phyloP scores from a whole-genome alignment of 2,329 filamentous ascomycete species.

The Scedosporium minutisporum region DNA sequence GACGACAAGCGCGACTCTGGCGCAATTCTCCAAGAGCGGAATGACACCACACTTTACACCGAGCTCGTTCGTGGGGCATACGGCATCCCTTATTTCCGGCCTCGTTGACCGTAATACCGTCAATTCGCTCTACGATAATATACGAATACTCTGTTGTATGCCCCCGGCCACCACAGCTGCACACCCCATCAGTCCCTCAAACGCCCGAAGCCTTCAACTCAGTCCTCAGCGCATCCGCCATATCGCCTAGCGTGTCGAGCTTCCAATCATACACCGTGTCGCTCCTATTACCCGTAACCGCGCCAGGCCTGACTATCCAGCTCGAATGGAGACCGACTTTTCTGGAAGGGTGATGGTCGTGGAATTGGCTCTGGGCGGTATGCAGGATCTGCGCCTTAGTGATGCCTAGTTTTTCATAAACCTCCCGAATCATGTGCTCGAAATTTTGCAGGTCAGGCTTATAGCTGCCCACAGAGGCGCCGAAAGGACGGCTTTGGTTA shows the following conservation, averaged over 20 bases:
- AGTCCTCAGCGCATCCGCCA: conserved; percentile 45
- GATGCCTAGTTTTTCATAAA: conserved; percentile 43
- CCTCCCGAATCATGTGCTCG: conserved; percentile 48
- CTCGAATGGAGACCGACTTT: conserved; percentile 44
- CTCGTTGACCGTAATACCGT: too few species aligned
- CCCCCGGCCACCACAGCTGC: too few species aligned
- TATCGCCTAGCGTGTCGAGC: conserved; percentile 45
- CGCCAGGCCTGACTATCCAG: conserved; percentile 48
- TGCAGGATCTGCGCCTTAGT: conserved; percentile 48
- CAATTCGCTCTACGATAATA: too few species aligned
- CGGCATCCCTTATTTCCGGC: too few species aligned
- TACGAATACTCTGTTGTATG: too few species aligned
- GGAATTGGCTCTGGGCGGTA: conserved; percentile 59
- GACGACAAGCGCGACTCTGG: too few species aligned
- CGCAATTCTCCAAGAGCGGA: too few species aligned
- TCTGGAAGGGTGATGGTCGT: conserved; percentile 59
- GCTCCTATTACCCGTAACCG: conserved; percentile 32
- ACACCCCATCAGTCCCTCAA: too few species aligned
- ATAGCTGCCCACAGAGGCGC: conserved; percentile 50
- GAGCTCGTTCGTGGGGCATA: too few species aligned
- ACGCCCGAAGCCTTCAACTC: conserved; percentile 8
- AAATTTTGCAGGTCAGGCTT: conserved; percentile 62
- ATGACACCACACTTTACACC: too few species aligned
- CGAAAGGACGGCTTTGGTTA: conserved; percentile 38
- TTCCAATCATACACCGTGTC: conserved; percentile 38